Evolutionary conservation across 371 early-diverging fungal genomes (phyloP).

Genomic region (Amoeboaphelidium occidentale): DNA sequence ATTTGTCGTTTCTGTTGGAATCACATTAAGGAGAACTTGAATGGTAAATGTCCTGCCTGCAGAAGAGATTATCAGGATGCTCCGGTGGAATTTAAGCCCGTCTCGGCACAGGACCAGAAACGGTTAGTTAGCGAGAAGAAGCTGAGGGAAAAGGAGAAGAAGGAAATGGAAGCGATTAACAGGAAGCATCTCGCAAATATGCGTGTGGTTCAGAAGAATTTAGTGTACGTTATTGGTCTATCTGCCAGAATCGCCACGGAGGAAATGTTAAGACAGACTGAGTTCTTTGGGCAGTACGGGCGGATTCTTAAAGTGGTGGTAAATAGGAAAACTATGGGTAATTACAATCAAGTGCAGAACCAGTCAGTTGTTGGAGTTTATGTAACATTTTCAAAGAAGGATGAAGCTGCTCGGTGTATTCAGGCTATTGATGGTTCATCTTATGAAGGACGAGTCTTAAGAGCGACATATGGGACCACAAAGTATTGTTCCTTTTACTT

Average conservation of each 20-base stretch:
- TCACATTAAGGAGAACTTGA: conserved; percentile 74
- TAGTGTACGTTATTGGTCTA: conserved; percentile 81
- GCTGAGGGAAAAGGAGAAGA: conserved; percentile 61
- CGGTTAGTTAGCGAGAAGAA: conserved; percentile 23
- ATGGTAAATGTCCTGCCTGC: conserved; percentile 83
- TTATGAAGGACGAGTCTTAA: conserved; percentile 57
- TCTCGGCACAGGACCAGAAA: conserved; percentile 56
- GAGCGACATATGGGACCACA: conserved; percentile 81
- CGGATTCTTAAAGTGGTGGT: conserved; percentile 76
- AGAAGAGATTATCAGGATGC: conserved; percentile 40
- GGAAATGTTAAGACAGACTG: conserved; percentile 52
- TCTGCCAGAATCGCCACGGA: conserved; percentile 58
- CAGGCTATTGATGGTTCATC: conserved; percentile 72
- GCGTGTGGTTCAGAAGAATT: conserved; percentile 77
- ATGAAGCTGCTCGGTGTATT: conserved; percentile 72
- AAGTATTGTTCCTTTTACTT: conserved; percentile 90
- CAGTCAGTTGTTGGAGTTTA: conserved; percentile 38
- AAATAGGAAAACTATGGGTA: conserved; percentile 17
- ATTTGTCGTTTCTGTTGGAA: conserved; percentile 97
- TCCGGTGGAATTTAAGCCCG: conserved; percentile 59
- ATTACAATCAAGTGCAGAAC: background rate
- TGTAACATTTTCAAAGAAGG: conserved; percentile 59
- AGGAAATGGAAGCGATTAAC: conserved; percentile 33
- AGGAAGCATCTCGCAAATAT: conserved; percentile 65
- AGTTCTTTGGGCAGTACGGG: conserved; percentile 93